Evolutionary conservation across 176 grass and related monocot species (phyloP).

Genomic region (Lolium perenne): DNA sequence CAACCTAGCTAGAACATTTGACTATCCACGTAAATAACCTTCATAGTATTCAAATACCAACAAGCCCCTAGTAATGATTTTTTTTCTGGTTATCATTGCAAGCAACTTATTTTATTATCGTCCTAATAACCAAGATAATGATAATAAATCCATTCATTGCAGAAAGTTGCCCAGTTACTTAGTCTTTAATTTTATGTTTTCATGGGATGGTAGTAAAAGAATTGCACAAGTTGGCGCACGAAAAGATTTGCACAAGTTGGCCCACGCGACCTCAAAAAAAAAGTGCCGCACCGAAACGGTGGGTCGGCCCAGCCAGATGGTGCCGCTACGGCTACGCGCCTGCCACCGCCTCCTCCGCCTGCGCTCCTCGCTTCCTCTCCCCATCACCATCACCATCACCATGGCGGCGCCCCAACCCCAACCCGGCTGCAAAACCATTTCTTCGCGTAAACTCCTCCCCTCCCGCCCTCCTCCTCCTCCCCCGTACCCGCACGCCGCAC

Average conservation of each 20-base stretch:
- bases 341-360: constrained; percentile 38
- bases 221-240: no score
- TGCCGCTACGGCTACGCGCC: constrained; percentile 36
- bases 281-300: neutral
- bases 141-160: no score
- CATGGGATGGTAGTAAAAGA: no score
- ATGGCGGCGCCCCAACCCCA: constrained; percentile 48
- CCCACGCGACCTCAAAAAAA: constrained; percentile 4
- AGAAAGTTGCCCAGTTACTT: no score
- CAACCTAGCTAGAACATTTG: no score
- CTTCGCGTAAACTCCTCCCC: constrained; percentile 15
- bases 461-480: neutral
- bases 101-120: no score
- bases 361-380: neutral
- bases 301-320: constrained; percentile 30
- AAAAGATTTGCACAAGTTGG: neutral
- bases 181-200: no score
- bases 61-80: no score
- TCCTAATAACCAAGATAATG: no score
- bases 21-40: no score
- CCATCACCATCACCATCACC: constrained; percentile 29
- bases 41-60: no score
- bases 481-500: neutral
- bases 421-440: constrained; percentile 45
- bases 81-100: no score